phyloP scores from a whole-genome alignment of 2,329 filamentous ascomycete species.

The Fusarium guadeloupense region DNA sequence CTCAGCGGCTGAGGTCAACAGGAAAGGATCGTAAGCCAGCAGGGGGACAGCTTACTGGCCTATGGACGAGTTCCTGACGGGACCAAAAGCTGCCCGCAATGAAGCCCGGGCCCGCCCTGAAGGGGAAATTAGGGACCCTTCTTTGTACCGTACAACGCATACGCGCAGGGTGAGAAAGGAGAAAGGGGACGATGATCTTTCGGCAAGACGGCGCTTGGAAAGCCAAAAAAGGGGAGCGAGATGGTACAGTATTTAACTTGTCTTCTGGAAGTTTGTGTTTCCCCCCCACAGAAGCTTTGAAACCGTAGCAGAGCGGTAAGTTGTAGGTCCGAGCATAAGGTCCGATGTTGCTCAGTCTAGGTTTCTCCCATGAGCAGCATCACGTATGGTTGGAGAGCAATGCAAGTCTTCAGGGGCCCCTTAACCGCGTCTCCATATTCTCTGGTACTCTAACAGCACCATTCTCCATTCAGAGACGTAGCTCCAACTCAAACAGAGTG shows the following conservation, averaged over 20 bases:
- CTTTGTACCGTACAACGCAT: conserved; percentile 20
- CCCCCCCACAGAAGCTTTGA: conserved; percentile 13
- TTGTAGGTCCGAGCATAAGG: conserved; percentile 12
- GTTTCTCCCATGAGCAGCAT: conserved; percentile 16
- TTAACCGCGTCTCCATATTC: conserved; percentile 26
- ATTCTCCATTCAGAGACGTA: no score
- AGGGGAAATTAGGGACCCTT: conserved; percentile 37
- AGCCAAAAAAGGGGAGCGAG: conserved; percentile 12
- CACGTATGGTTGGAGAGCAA: conserved; percentile 12
- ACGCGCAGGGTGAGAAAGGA: conserved; percentile 26
- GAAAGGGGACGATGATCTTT: conserved; percentile 32
- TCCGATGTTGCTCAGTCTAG: conserved; percentile 8
- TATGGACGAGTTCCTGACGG: conserved; percentile 10
- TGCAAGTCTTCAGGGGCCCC: conserved; percentile 25
- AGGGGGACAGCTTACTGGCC: conserved; percentile 31
- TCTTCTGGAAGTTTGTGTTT: conserved; percentile 23
- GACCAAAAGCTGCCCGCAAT: conserved; percentile 5
- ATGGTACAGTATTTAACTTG: conserved; percentile 24
- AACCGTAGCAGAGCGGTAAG: conserved; percentile 18
- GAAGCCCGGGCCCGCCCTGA: conserved; percentile 28
- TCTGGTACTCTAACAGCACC: conserved; percentile 27
- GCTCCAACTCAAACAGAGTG: background rate
- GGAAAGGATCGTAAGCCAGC: conserved; percentile 42
- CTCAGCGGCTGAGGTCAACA: conserved; percentile 36
- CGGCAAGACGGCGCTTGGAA: conserved; percentile 10